Evolutionary conservation across 2,329 filamentous ascomycete species (phyloP).

Genomic region (Monascus ruber): DNA sequence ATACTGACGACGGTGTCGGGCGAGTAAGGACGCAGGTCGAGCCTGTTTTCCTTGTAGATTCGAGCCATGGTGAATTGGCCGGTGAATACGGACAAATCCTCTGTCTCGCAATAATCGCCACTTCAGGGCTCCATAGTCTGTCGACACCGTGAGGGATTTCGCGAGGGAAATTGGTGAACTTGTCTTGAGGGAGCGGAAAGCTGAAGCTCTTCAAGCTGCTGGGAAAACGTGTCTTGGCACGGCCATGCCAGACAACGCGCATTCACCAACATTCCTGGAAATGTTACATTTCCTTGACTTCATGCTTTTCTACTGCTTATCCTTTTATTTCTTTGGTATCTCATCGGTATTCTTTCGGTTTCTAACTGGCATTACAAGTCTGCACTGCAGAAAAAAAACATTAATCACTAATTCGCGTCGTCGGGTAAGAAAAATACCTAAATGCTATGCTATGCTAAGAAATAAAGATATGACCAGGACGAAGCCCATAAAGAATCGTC

Average conservation of each 20-base stretch:
- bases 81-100: constrained; percentile 3
- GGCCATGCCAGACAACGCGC: not conserved
- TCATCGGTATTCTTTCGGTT: no score
- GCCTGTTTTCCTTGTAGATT: constrained; percentile 77
- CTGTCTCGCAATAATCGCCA: constrained; percentile 5
- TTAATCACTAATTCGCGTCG: no score
- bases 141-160: not conserved
- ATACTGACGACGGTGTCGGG: constrained; percentile 60
- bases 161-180: no score
- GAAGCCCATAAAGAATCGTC: not conserved
- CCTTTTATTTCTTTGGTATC: no score
- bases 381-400: no score
- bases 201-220: constrained; percentile 13
- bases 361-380: no score
- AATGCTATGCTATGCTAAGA: not conserved
- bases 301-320: no score
- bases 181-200: constrained; percentile 6
- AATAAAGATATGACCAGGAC: not conserved
- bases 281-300: no score
- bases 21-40: constrained; percentile 66
- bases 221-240: constrained; percentile 29
- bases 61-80: constrained; percentile 45
- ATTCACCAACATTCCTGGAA: no score
- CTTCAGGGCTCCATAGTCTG: constrained; percentile 23
- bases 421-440: not conserved